phyloP scores from a whole-genome alignment of 2,329 filamentous ascomycete species.

The Cercospora zeina region DNA sequence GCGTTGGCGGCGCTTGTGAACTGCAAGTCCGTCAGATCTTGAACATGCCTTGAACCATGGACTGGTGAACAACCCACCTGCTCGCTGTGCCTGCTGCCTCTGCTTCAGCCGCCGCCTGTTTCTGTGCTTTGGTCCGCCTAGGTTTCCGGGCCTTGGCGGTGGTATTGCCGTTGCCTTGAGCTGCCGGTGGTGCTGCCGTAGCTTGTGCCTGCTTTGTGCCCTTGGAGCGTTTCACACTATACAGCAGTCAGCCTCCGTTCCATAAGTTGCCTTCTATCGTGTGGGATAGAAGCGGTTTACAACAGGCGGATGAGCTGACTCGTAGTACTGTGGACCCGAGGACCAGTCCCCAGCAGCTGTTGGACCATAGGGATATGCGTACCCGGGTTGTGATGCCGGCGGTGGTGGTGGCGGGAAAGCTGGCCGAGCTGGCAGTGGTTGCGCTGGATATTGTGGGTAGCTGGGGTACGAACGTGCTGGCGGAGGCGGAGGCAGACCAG shows the following conservation, averaged over 20 bases:
- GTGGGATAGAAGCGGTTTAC: slow-evolving; percentile 14
- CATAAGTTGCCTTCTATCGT: slow-evolving; percentile 8
- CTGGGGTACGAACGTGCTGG: not conserved
- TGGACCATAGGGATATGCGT: slow-evolving; percentile 14
- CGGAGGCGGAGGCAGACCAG: not conserved
- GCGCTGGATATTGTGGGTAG: slow-evolving; percentile 9
- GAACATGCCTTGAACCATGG: not conserved
- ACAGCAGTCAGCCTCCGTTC: slow-evolving; percentile 17
- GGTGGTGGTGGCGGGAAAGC: slow-evolving; percentile 1
- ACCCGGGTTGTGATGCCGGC: slow-evolving; percentile 16
- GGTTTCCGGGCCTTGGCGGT: slow-evolving; percentile 6
- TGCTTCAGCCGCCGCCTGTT: slow-evolving; percentile 9
- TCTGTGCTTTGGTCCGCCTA: slow-evolving; percentile 16
- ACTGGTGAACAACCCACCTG: slow-evolving; percentile 13
- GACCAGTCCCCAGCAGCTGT: slow-evolving; percentile 20
- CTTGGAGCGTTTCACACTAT: slow-evolving; percentile 8
- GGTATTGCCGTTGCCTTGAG: not conserved
- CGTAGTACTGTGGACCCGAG: slow-evolving; percentile 9
- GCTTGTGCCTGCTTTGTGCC: slow-evolving; percentile 7
- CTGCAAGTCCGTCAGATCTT: not conserved
- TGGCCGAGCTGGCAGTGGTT: slow-evolving; percentile 6
- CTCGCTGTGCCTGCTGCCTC: slow-evolving; percentile 3
- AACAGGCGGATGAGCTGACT: slow-evolving; percentile 17
- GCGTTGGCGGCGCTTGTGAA: not conserved
- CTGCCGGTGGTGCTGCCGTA: not conserved